Percentiles rank a stretch among this genome's conserved stretches.
These are phyloP conservation scores for Gaeumannomyces sp. DNA, from an alignment of 2,329 filamentous ascomycete genomes.

Conservation along the genomic window DNA sequence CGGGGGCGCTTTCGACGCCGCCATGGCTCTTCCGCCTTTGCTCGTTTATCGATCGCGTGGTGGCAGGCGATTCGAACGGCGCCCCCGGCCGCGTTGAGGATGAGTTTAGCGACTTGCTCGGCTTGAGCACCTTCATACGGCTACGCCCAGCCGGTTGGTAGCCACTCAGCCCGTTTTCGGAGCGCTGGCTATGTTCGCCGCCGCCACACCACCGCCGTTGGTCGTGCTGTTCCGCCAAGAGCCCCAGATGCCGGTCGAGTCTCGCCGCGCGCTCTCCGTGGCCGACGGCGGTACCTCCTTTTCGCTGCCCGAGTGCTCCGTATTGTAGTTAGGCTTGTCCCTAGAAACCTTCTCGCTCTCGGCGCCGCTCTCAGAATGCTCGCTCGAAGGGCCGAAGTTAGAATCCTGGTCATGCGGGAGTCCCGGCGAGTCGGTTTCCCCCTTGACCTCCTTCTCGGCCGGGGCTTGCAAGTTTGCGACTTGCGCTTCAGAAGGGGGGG, in stretches of 20 bases:
- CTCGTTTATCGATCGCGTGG: constrained; percentile 41
- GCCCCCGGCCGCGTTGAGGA: constrained; percentile 43
- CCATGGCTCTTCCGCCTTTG: constrained; percentile 43
- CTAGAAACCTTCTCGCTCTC: constrained; percentile 31
- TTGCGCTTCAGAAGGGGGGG: constrained; percentile 12
- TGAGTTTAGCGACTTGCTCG: constrained; percentile 56
- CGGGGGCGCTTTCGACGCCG: constrained; percentile 1
- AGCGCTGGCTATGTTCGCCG: constrained; percentile 44
- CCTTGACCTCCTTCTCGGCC: constrained; percentile 15
- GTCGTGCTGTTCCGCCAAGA: constrained; percentile 60
- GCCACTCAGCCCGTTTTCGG: constrained; percentile 50
- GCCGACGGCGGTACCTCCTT: not conserved
- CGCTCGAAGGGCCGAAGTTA: constrained; percentile 23
- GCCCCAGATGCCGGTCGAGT: constrained; percentile 55
- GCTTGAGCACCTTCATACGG: constrained; percentile 86
- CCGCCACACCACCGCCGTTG: constrained; percentile 42
- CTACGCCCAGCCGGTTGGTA: constrained; percentile 63
- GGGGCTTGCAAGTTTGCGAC: constrained; percentile 3
- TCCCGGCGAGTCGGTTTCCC: constrained; percentile 22
- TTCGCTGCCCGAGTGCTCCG: constrained; percentile 12
- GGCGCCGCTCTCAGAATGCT: constrained; percentile 36
- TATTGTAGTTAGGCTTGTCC: constrained; percentile 17
- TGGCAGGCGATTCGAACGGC: constrained; percentile 43
- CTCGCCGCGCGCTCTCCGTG: constrained; percentile 31
- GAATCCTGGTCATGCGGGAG: not conserved